These are phyloP conservation scores for Neurospora sp. DNA, from an alignment of 495 filamentous ascomycete species.

Conservation along the genomic window DNA sequence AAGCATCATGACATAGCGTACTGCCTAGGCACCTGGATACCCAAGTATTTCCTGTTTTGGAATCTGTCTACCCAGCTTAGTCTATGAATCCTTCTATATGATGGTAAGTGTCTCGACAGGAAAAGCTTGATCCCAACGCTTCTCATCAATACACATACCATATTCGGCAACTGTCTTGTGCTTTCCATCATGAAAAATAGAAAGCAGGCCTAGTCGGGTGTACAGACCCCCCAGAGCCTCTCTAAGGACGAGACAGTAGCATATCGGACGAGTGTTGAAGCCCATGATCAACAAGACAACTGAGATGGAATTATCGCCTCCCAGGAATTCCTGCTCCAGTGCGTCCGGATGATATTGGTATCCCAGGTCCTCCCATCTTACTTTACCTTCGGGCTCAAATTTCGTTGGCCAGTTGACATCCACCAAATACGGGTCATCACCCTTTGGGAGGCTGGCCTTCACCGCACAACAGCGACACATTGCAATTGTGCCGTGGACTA, in stretches of 20 bases:
- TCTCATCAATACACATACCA: background rate
- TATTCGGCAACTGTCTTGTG: background rate
- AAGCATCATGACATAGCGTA: background rate
- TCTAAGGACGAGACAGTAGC: background rate
- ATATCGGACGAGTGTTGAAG: background rate
- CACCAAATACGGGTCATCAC: background rate
- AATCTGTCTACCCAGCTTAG: background rate
- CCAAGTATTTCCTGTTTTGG: background rate
- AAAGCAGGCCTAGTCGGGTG: background rate
- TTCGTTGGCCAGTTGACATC: background rate
- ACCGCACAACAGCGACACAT: too few species aligned
- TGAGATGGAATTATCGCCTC: background rate
- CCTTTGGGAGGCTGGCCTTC: too few species aligned
- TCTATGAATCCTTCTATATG: background rate
- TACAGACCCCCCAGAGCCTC: background rate
- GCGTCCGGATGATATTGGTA: background rate
- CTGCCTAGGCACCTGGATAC: background rate
- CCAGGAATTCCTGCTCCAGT: background rate
- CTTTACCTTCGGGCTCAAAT: background rate
- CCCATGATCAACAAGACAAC: background rate
- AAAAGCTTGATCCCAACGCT: background rate
- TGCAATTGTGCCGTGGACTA: background rate
- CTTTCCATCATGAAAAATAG: fast-evolving
- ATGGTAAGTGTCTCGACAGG: background rate
- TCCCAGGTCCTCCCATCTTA: background rate